phyloP scores from a whole-genome alignment of 495 filamentous ascomycete species.

The Penicillium tannophilum region DNA sequence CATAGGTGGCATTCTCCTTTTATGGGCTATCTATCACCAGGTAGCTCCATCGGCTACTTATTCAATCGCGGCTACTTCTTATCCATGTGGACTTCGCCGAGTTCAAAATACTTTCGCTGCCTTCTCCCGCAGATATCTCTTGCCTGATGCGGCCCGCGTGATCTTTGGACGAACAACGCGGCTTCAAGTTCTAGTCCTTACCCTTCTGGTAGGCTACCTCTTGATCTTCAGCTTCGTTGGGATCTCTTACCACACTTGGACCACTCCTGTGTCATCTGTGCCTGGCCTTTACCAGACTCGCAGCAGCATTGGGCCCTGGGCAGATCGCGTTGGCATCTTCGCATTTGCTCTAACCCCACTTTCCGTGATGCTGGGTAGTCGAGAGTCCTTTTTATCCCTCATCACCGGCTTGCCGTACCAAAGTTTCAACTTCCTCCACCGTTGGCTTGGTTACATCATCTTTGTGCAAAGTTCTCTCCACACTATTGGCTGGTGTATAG shows the following conservation, averaged over 20 bases:
- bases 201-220: conserved; percentile 53
- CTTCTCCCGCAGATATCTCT: conserved; percentile 28
- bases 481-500: conserved; percentile 65
- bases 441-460: conserved; percentile 66
- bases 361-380: conserved; percentile 57
- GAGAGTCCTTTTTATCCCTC: conserved; percentile 62
- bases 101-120: neutral
- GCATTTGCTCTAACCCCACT: conserved; percentile 70
- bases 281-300: conserved; percentile 56
- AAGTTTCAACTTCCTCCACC: conserved; percentile 69
- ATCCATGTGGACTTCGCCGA: neutral
- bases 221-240: conserved; percentile 65
- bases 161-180: conserved; percentile 43
- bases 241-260: conserved; percentile 59
- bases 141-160: conserved; percentile 38
- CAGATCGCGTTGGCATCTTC: conserved; percentile 62
- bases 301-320: conserved; percentile 59
- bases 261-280: conserved; percentile 54
- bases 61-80: neutral
- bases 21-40: conserved; percentile 36
- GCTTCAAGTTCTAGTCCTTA: conserved; percentile 53
- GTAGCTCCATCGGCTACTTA: neutral
- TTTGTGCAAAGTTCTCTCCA: conserved; percentile 62
- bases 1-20: conserved; percentile 51
- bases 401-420: conserved; percentile 68